Percentiles rank a stretch among this genome's conserved stretches.
Conservation (phyloP, 352 stramenopile genomes). For the Phytophthora ohioensis region DNA sequence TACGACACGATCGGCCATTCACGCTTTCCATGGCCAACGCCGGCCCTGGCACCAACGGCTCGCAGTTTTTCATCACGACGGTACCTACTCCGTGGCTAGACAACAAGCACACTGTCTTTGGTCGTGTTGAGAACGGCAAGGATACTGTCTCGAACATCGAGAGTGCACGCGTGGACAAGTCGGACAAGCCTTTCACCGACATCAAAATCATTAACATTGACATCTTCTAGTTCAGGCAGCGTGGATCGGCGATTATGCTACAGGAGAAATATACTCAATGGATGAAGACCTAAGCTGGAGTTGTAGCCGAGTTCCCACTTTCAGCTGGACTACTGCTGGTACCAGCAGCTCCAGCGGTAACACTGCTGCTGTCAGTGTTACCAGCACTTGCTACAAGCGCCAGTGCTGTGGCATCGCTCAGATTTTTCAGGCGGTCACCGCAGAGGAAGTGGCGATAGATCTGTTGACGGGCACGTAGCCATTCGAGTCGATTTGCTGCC, state of each 20-base stretch:
- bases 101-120: slow-evolving; percentile 97
- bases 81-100: slow-evolving; percentile 98
- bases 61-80: slow-evolving; percentile 99
- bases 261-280: slow-evolving; percentile 34
- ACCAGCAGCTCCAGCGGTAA: not conserved
- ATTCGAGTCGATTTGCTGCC: slow-evolving; percentile 47
- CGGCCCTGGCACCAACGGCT: slow-evolving; percentile 82
- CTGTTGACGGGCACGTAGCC: slow-evolving; percentile 47
- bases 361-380: slow-evolving; percentile 18
- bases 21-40: slow-evolving; percentile 99
- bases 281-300: slow-evolving; percentile 14
- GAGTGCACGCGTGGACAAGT: slow-evolving; percentile 89
- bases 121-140: slow-evolving; percentile 93
- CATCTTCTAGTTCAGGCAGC: slow-evolving; percentile 63
- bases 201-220: slow-evolving; percentile 93
- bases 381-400: slow-evolving; percentile 16
- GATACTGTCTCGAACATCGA: slow-evolving; percentile 98
- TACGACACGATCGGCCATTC: slow-evolving; percentile 97
- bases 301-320: slow-evolving; percentile 10
- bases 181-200: slow-evolving; percentile 78
- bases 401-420: slow-evolving; percentile 33
- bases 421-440: slow-evolving; percentile 48
- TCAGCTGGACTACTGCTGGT: slow-evolving; percentile 13
- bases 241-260: slow-evolving; percentile 12
- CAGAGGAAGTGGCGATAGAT: slow-evolving; percentile 68